Evolutionary conservation across 257 asterid genomes (phyloP), one percentile per base, ranked within the genome.

Genomic region (Coffea canephora): DNA sequence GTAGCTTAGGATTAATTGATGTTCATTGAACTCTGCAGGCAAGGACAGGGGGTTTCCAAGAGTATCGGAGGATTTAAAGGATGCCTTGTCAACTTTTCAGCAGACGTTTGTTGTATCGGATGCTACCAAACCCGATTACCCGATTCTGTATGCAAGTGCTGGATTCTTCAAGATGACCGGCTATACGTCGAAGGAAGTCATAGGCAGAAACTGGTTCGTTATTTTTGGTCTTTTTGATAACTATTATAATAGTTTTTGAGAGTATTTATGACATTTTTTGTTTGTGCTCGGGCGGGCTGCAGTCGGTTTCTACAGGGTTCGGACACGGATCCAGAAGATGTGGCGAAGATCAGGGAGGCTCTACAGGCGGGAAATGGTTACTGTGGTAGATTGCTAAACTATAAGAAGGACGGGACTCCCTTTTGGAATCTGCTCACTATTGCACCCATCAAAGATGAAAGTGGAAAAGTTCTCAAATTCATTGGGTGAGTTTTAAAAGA

Each of bases 121-220:
- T 86, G 99, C 99, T 6, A 90, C 93, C 0, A 96, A 96, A 78
- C 88, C 92, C 14, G 99, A 95, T 82, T 80, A 78, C 77, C 99
- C 98, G 3, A 96, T 96, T 18, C 36, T 96, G 94, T 94, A 96
- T 78, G 99, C 98, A 49, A 96, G 99, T 86, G 99, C 98, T 36
- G 99, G 98, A 52, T 96, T 96, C 82, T 94, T 94, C 87, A 96
- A 88, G 88, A 96, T 96, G 99, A 96, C 99, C 11, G 99, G 99
- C 14, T 96, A 94, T 88, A 89, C 96, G 69, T 89, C 98, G 5
- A 94, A 77, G 79, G 98, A 96, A 81, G 97, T 96, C 87, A 82
- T 96, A 0, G 99, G 99, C 78, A 81, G 98, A 52, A 94, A 92
- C 65, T 91, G 99, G 98, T 59, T 9, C 27, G 6, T 49, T 41